Evolutionary conservation across 2,329 filamentous ascomycete species (phyloP), one percentile per base, ranked within the genome.

Genomic region (Claviceps purpurea): DNA sequence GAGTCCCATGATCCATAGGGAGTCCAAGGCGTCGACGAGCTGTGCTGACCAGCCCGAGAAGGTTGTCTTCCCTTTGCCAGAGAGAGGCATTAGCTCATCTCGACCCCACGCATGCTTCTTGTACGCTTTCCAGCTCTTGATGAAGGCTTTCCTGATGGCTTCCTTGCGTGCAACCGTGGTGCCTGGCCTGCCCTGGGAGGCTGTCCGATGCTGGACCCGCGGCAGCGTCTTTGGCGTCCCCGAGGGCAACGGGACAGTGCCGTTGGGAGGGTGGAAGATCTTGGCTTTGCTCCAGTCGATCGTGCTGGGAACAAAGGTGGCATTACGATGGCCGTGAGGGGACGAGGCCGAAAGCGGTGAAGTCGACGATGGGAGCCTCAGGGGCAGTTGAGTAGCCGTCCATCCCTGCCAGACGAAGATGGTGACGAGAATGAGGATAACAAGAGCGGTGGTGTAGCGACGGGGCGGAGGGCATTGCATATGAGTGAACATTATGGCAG

Each of bases 1-100:
- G 56, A 82, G 59, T 14, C 70, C 78, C 74, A 82, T 77, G 54
- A 83, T 80, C 69, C 72, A 75, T 2, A 83, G 67, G 1, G 77
- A 77, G 57, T 82, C 79, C 53, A 82, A 65, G 0, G 74, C 69
- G 62, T 83, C 79, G 40, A 83, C 73, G 41, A 83, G 62, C 41
- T 79, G 80, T 1, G 78, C 79, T 18, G 71, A 75, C 70, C 79
- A 82, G 44, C 75, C 75, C 10, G 70, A 73, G 58, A 79, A 76
- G 1, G 63, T 67, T 54, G 75, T 72, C 52, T 65, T 70, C 45
- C 68, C 73, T 43, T 64, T 64, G 49, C 71, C 68, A 7, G 73
- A 70, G 39, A 77, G 61, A 14, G 78, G 78, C 55, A 67, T 66
- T 42, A 81, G 66, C 64, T 81, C 77, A 54, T 81, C 78, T 56